These are phyloP conservation scores for Lodderomyces elongisporus DNA, from an alignment of 1,139 yeast genomes.

Conservation along the genomic window DNA sequence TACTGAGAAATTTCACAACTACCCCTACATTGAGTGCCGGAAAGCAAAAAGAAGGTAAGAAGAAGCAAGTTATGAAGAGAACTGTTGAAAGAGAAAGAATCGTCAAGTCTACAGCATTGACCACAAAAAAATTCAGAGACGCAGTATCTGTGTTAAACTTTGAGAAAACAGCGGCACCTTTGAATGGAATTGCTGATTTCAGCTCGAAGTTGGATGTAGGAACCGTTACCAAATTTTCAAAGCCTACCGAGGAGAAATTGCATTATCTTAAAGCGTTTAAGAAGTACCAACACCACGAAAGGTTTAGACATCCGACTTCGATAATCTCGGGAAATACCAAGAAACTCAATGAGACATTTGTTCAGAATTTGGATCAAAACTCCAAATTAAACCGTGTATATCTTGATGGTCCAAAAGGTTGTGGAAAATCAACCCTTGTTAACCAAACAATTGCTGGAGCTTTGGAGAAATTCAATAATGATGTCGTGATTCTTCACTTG, in stretches of 20 bases:
- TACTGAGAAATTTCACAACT: too few relatives aligned
- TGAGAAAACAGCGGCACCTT: conserved; percentile 7
- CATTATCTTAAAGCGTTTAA: conserved; percentile 47
- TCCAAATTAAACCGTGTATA: conserved; percentile 45
- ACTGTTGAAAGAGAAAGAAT: conserved; percentile 18
- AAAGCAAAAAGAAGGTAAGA: conserved; percentile 23
- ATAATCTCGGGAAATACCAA: conserved; percentile 38
- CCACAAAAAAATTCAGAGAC: conserved; percentile 37
- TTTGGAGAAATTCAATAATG: conserved; percentile 38
- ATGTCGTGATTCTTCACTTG: conserved; percentile 59
- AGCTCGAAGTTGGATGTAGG: conserved; percentile 1
- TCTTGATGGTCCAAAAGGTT: conserved; percentile 68
- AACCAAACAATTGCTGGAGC: conserved; percentile 65
- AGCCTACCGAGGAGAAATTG: conserved; percentile 22
- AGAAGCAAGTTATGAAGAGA: conserved; percentile 13
- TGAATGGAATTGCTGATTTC: conserved; percentile 3
- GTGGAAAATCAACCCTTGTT: conserved; percentile 73
- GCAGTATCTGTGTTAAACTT: conserved; percentile 28
- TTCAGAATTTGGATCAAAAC: conserved; percentile 19
- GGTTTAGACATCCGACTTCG: conserved; percentile 53
- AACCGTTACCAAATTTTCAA: conserved; percentile 23
- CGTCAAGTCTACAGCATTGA: conserved; percentile 30
- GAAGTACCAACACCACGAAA: conserved; percentile 60
- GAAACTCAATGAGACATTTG: conserved; percentile 21
- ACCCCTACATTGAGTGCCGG: conserved; percentile 12